Evolutionary conservation across 208 protist genomes (phyloP), one percentile per base, ranked within the genome.

Genomic region (Angomonas ambiguus): DNA sequence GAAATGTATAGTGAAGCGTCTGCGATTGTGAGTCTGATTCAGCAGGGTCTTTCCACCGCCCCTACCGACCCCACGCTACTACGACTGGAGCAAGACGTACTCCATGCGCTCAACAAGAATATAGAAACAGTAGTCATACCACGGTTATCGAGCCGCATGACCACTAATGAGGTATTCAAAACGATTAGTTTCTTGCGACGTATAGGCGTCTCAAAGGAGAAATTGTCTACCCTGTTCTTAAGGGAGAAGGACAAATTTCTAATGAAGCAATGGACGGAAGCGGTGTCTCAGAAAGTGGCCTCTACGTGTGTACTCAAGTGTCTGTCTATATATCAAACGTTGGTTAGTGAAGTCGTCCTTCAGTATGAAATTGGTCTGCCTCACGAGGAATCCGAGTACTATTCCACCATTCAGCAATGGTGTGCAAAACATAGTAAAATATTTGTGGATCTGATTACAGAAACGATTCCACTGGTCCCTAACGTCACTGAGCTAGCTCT

Each of bases 1-100:
- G 82, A 84, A 22, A 85, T 95, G 85, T 93, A 89, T 69, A 78
- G 86, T 64, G 86, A 95, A 76, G 86, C 86, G 31, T 57, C 90
- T 0, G 71, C 83, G 25, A 74, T 95, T 31, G 60, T 92, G 22
- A 76, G 91, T 71, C 83, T 90, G 56, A 74, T 95, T 22, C 74
- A 65, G 16, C 69, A 72, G 56, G 72, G 77, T 34, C 62, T 75
- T 0, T 69, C 75, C 38, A 57, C 71, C 72, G 79, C 78, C 63
- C 62, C 51, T n/a, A 51, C 51, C 16, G 78, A 76, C n/a, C 48
- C 42, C 34, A 66, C 78, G 41, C 78, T 83, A 13, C 62, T 53
- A n/a, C 67, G 71, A 1, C 31, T 82, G 2, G 64, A 80, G 56
- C 20, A 25, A 16, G 62, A 69, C 30, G 66, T 81, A 59, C 56